phyloP scores from a whole-genome alignment of 176 grass and related monocot species.

The Musa troglodytarum region DNA sequence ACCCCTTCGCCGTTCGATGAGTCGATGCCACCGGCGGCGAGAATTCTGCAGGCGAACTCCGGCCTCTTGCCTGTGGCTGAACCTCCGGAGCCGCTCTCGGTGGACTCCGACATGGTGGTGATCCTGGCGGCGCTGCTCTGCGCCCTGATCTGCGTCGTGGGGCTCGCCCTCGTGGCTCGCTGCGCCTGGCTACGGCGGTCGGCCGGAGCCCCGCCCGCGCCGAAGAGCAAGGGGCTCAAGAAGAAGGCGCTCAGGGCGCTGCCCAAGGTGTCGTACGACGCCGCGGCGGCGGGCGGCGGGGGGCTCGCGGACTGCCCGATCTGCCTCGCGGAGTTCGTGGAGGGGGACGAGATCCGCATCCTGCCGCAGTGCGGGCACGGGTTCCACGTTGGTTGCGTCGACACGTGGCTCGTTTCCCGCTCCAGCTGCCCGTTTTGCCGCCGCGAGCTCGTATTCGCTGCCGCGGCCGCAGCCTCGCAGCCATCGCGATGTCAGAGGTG shows the following conservation, averaged over 20 bases:
- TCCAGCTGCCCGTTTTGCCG: slow-evolving; percentile 14
- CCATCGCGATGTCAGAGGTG: not conserved
- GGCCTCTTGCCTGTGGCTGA: not conserved
- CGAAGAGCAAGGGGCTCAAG: slow-evolving; percentile 12
- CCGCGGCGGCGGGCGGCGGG: not conserved
- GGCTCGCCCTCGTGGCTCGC: slow-evolving; percentile 15
- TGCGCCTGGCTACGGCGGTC: slow-evolving; percentile 7
- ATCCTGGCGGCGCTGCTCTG: slow-evolving; percentile 11
- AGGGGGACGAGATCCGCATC: slow-evolving; percentile 16
- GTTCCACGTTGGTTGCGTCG: slow-evolving; percentile 14
- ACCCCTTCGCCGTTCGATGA: not conserved
- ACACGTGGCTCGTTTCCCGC: slow-evolving; percentile 6
- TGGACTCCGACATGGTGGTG: slow-evolving; percentile 14
- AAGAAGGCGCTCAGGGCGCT: slow-evolving; percentile 8
- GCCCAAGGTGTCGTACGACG: slow-evolving; percentile 13
- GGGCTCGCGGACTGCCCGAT: slow-evolving; percentile 3
- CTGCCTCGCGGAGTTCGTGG: slow-evolving; percentile 15
- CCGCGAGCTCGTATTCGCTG: not conserved
- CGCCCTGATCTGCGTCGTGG: slow-evolving; percentile 11
- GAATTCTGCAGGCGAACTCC: slow-evolving; percentile 2
- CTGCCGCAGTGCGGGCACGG: slow-evolving; percentile 18
- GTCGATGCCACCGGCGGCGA: not conserved
- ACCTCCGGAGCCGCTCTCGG: not conserved
- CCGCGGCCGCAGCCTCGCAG: not conserved
- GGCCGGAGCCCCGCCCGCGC: not conserved